A percentile compares a stretch with the other conserved stretches of the same genome.
Evolutionary conservation across 2,329 filamentous ascomycete species (phyloP).

Genomic region (Dothistroma septosporum): DNA sequence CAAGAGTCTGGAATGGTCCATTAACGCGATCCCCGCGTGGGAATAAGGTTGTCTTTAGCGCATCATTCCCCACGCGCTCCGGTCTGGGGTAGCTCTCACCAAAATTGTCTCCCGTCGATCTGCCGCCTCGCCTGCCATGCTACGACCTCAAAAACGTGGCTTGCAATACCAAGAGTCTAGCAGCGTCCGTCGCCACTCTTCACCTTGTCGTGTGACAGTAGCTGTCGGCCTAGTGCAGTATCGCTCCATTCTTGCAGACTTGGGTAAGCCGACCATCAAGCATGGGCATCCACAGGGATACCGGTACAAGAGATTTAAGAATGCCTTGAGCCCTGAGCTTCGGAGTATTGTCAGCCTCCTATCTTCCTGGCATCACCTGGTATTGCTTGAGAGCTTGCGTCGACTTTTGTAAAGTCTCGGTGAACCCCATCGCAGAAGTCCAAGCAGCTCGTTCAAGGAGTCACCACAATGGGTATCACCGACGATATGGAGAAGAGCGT

Average conservation of each 20-base stretch:
- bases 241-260: background rate
- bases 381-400: background rate
- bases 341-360: background rate
- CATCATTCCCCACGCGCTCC: background rate
- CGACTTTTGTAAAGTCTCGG: background rate
- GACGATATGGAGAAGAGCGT: constrained; percentile 26
- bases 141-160: constrained; percentile 1
- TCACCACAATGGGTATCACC: constrained; percentile 11
- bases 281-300: background rate
- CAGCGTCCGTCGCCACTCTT: constrained; percentile 2
- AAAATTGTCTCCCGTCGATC: background rate
- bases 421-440: no score
- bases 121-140: background rate
- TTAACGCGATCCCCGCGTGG: background rate
- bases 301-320: background rate
- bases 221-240: background rate
- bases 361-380: no score
- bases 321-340: background rate
- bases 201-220: constrained; percentile 8
- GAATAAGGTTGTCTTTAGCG: constrained; percentile 4
- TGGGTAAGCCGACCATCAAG: background rate
- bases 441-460: background rate
- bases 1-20: constrained; percentile 5
- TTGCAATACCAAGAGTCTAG: constrained; percentile 1
- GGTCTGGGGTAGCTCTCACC: constrained; percentile 5